Evolutionary conservation across 2,329 filamentous ascomycete species (phyloP).

Genomic region (Massarina eburnea): DNA sequence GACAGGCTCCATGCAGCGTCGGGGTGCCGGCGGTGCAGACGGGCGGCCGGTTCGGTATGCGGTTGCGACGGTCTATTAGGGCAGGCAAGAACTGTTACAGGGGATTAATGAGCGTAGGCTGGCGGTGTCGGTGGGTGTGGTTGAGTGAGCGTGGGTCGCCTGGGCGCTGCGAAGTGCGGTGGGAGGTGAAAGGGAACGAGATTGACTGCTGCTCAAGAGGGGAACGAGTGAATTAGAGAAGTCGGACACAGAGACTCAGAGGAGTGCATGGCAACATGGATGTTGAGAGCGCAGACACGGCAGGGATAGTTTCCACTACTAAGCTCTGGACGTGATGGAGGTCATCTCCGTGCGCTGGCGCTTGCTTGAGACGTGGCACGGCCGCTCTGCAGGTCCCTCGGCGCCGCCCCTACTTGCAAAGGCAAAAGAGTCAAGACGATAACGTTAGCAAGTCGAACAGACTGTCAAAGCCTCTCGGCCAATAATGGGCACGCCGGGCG

Average conservation of each 20-base stretch:
- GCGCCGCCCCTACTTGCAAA: no score
- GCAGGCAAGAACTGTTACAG: background rate
- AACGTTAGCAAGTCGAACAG: no score
- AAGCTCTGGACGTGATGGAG: background rate
- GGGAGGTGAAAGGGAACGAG: slow-evolving; percentile 13
- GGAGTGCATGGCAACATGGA: background rate
- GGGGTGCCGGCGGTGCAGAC: slow-evolving; percentile 1
- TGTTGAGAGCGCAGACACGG: background rate
- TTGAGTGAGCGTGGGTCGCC: slow-evolving; percentile 13
- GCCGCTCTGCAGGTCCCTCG: no score
- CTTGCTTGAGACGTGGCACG: background rate
- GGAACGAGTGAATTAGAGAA: background rate
- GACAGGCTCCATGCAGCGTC: slow-evolving; percentile 31
- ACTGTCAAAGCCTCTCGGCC: no score
- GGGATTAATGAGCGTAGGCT: background rate
- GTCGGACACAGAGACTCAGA: background rate
- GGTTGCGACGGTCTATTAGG: background rate
- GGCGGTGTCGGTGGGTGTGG: slow-evolving; percentile 9
- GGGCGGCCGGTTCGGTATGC: background rate
- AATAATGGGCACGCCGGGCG: no score
- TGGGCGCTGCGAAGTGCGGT: slow-evolving; percentile 17
- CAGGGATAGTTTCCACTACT: background rate
- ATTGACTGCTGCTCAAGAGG: background rate
- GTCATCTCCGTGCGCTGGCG: slow-evolving; percentile 2
- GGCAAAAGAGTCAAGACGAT: no score